Base-by-base conservation (phyloP, 2,329 filamentous ascomycete species). In the Immersiporthe knoxdaviesiana region DNA sequence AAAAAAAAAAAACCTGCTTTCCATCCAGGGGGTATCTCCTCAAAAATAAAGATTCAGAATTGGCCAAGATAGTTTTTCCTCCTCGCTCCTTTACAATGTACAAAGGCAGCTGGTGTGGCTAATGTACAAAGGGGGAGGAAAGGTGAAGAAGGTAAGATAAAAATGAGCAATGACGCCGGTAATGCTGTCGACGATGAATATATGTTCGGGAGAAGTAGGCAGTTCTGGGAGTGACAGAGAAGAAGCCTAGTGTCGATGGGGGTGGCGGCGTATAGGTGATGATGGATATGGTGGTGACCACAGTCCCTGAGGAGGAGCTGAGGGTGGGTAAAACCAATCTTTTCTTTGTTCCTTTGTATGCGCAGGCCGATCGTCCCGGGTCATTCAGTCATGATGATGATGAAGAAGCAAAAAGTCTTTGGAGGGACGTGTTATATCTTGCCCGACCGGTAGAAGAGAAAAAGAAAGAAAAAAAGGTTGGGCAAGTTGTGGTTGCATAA, bases 1-100 rank as follows among this genome's bases (percentile, higher is more conserved):
- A n/a, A n/a, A n/a, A n/a, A n/a, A n/a, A n/a, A n/a, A n/a, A n/a
- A n/a, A n/a, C n/a, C n/a, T n/a, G 65, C 65, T 67, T 63, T 59
- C 65, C 52, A 65, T 62, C 65, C 63, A 50, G 56, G 41, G 68
- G 68, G 68, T 70, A 70, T 70, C 68, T 68, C 68, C 68, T 70
- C 66, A 68, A 66, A 10, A 63, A 68, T 62, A 63, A 62, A 12
- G 8, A 56, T 41, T 54, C 39, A 65, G 44, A 44, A 61, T 65
- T 10, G n/a, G n/a, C n/a, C n/a, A 11, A n/a, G n/a, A 8, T 21
- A n/a, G 11, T n/a, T n/a, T n/a, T 3, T 47, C 10, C 6, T 21
- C 10, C 21, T 8, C 3, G n/a, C 62, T 63, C 54, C 41, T 62
- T 62, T 54, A 35, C 32, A 30, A 11, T 70, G 47, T 39, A 62